phyloP scores from a whole-genome alignment of 2,329 filamentous ascomycete species.

The Chalaropsis thielavioides region DNA sequence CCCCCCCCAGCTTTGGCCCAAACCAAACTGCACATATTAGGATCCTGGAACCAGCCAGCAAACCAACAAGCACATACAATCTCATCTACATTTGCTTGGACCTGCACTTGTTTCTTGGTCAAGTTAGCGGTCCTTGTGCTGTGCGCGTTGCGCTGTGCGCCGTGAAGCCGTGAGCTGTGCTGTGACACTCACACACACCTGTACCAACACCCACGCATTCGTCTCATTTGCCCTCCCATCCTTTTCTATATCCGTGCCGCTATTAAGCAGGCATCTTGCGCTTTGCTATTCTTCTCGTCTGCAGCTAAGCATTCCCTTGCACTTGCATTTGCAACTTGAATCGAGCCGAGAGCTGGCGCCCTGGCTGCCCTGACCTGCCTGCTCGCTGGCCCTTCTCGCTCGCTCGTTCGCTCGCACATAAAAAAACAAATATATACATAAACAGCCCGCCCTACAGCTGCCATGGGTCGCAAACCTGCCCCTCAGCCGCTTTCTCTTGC shows the following conservation, averaged over 20 bases:
- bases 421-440: background rate
- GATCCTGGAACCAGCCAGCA: background rate
- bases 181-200: too few relatives aligned
- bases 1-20: background rate
- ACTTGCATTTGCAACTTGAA: background rate
- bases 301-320: background rate
- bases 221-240: background rate
- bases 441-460: constrained; percentile 16
- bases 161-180: too few relatives aligned
- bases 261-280: background rate
- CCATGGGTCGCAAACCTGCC: constrained; percentile 44
- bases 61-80: background rate
- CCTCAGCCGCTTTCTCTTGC: constrained; percentile 43
- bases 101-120: too few relatives aligned
- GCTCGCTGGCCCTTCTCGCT: too few relatives aligned
- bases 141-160: too few relatives aligned
- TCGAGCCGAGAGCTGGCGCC: background rate
- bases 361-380: too few relatives aligned
- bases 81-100: too few relatives aligned
- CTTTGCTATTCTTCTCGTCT: background rate
- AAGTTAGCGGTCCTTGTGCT: too few relatives aligned
- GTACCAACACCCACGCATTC: too few relatives aligned
- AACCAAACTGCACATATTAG: background rate
- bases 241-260: background rate
- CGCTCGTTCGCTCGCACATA: background rate